These are phyloP conservation scores for Luzula sylvatica DNA, from an alignment of 176 grass and related monocot genomes.

Conservation along the genomic window DNA sequence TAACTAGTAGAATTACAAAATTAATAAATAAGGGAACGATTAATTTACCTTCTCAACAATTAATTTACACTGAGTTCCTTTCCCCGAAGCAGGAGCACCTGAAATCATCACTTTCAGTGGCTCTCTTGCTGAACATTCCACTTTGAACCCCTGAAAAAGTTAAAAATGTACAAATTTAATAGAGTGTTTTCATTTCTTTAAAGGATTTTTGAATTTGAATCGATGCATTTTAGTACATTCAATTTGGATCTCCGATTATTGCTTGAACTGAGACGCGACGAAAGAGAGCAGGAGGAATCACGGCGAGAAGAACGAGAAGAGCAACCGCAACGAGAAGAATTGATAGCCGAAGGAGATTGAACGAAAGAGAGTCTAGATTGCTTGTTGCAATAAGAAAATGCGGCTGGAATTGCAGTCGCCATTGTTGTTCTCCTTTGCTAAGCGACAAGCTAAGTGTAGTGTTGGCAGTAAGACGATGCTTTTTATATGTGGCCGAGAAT, in stretches of 20 bases:
- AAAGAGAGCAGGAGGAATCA: constrained; percentile 6
- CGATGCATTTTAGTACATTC: neutral
- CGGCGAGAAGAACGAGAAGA: neutral
- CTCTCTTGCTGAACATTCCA: constrained; percentile 26
- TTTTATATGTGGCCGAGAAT: constrained; percentile 16
- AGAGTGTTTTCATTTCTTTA: neutral
- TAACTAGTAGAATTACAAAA: neutral
- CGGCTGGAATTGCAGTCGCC: neutral
- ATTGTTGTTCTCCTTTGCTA: neutral
- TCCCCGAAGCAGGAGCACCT: constrained; percentile 38
- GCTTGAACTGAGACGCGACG: neutral
- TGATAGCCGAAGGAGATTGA: constrained; percentile 5
- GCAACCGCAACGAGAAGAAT: neutral
- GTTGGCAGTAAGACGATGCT: neutral
- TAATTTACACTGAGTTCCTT: constrained; percentile 45
- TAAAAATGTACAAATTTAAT: neutral
- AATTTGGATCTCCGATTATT: neutral
- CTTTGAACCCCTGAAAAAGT: constrained; percentile 4
- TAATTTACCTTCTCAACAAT: constrained; percentile 34
- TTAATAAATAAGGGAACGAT: neutral
- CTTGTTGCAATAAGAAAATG: constrained; percentile 1
- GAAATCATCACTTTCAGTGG: constrained; percentile 52
- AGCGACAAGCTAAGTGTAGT: neutral
- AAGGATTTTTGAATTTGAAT: neutral
- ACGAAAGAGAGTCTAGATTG: neutral